These are phyloP conservation scores for Penicillium sp. DNA, from an alignment of 2,329 filamentous ascomycete genomes.

Conservation along the genomic window DNA sequence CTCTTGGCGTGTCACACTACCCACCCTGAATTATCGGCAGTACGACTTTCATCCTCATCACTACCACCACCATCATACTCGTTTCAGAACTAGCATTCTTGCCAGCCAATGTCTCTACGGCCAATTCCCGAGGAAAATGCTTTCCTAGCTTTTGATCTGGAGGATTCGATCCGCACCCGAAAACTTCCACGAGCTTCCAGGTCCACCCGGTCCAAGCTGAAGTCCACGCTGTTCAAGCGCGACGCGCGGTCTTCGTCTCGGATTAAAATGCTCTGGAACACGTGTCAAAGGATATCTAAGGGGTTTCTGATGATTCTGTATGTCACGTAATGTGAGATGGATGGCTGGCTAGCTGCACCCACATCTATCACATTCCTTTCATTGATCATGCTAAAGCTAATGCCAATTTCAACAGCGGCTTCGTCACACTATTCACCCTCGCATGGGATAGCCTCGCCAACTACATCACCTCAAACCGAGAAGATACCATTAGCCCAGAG, in stretches of 20 bases:
- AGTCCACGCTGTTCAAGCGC: neutral
- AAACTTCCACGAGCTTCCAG: neutral
- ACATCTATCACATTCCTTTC: no score
- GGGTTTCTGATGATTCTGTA: neutral
- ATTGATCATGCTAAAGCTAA: neutral
- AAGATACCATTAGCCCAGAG: neutral
- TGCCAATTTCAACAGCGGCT: neutral
- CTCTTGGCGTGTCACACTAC: constrained; percentile 3
- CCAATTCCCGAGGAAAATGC: neutral
- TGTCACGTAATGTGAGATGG: no score
- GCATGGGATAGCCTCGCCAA: constrained; percentile 5
- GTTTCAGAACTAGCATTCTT: neutral
- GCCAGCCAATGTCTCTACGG: neutral
- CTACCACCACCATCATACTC: neutral
- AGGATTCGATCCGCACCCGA: neutral
- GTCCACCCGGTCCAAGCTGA: neutral
- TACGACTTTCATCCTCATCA: neutral
- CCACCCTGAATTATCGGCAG: neutral
- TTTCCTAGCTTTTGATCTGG: neutral
- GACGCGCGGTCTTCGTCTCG: neutral
- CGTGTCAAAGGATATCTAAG: neutral
- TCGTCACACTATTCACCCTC: constrained; percentile 7
- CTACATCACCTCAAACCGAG: neutral
- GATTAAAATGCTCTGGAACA: neutral
- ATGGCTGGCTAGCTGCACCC: no score